Conservation (phyloP, 257 asterid species). For the Oldenlandia corymbosa region DNA sequence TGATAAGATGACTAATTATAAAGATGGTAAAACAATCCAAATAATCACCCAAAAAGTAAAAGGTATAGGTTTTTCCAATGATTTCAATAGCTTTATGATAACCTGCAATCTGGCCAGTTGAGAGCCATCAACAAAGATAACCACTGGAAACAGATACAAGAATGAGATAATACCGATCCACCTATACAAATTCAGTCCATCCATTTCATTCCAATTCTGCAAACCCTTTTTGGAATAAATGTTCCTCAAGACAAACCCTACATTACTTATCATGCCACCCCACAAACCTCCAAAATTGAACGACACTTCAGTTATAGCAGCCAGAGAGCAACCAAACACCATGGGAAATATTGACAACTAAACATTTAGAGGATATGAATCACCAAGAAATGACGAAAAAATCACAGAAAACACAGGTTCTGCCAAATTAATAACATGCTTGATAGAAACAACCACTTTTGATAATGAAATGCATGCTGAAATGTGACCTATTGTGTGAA, state of each 20-base stretch:
- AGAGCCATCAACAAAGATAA: conserved; percentile 82
- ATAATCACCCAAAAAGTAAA: conserved; percentile 79
- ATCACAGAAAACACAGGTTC: conserved; percentile 92
- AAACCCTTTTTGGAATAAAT: conserved; percentile 84
- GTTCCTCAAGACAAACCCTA: conserved; percentile 83
- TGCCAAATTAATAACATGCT: conserved; percentile 92
- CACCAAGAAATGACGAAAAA: conserved; percentile 77
- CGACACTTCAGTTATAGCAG: conserved; percentile 93
- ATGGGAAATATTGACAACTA: conserved; percentile 91
- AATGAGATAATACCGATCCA: conserved; percentile 71
- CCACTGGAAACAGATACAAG: conserved; percentile 80
- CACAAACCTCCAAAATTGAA: conserved; percentile 74
- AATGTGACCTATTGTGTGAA: conserved; percentile 88
- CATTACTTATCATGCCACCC: conserved; percentile 89
- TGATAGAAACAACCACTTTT: conserved; percentile 91
- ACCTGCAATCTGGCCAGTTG: conserved; percentile 91
- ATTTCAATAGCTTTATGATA: conserved; percentile 64
- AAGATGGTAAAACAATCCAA: conserved; percentile 82
- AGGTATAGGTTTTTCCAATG: conserved; percentile 50
- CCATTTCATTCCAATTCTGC: conserved; percentile 77
- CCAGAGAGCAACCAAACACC: conserved; percentile 93
- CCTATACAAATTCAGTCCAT: conserved; percentile 89
- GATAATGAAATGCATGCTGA: conserved; percentile 98
- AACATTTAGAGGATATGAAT: conserved; percentile 64
- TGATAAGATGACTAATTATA: conserved; percentile 91